phyloP scores from a whole-genome alignment of 768 basidiomycete species.

The Panus rudis region DNA sequence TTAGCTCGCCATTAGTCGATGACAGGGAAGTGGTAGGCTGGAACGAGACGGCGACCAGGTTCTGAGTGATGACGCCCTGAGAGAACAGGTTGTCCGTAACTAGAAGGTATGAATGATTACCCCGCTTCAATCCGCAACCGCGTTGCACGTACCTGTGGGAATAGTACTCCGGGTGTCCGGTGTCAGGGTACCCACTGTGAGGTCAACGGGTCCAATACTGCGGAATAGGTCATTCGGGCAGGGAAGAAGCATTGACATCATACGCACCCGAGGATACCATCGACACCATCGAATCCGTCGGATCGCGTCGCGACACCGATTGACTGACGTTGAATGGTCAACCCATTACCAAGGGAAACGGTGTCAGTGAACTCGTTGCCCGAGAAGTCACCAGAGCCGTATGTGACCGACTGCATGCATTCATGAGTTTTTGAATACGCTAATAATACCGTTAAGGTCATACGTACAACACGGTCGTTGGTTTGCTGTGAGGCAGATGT shows the following conservation, averaged over 20 bases:
- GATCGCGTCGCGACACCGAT: constrained; percentile 53
- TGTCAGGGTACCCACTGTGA: constrained; percentile 37
- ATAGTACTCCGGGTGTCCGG: constrained; percentile 9
- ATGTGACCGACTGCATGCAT: constrained; percentile 38
- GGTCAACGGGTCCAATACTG: constrained; percentile 53
- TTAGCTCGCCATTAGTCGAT: constrained; percentile 28
- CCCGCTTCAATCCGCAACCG: constrained; percentile 16
- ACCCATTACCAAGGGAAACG: constrained; percentile 43
- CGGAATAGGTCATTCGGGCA: background rate
- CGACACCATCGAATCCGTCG: constrained; percentile 37
- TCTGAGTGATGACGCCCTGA: constrained; percentile 19
- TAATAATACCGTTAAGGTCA: background rate
- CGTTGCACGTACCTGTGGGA: constrained; percentile 17
- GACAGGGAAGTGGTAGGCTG: constrained; percentile 21
- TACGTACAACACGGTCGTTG: constrained; percentile 38
- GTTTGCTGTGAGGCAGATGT: constrained; percentile 48
- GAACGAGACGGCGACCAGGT: constrained; percentile 26
- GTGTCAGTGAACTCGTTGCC: constrained; percentile 39
- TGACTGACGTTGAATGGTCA: constrained; percentile 48
- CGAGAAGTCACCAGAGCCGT: constrained; percentile 58
- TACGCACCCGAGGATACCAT: constrained; percentile 59
- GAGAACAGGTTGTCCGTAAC: constrained; percentile 38
- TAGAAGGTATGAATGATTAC: constrained; percentile 27
- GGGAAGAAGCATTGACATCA: background rate
- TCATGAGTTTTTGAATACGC: background rate